A percentile compares a stretch with the other conserved stretches of the same genome.
Evolutionary conservation across 2,329 filamentous ascomycete genomes (phyloP).

Genomic region (Rhynchosporium secalis): DNA sequence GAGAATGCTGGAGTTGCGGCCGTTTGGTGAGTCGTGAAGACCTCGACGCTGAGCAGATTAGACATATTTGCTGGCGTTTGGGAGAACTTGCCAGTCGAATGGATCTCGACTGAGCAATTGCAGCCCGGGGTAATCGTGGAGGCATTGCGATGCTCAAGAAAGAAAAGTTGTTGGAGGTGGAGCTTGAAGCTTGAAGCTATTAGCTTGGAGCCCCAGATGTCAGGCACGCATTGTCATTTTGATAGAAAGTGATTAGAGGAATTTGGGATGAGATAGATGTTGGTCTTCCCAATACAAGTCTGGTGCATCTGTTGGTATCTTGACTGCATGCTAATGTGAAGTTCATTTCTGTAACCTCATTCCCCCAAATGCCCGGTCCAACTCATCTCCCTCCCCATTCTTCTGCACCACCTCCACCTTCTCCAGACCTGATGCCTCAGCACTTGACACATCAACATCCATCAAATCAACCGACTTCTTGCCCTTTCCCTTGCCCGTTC

Average conservation of each 20-base stretch:
- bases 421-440: slow-evolving; percentile 36
- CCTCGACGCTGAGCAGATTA: slow-evolving; percentile 31
- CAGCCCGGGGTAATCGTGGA: slow-evolving; percentile 36
- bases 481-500: no score
- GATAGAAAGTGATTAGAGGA: neutral
- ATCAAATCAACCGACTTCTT: slow-evolving; percentile 33
- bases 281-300: neutral
- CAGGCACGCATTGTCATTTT: slow-evolving; percentile 16
- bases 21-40: slow-evolving; percentile 4
- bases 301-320: no score
- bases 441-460: slow-evolving; percentile 38
- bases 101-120: slow-evolving; percentile 25
- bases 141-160: slow-evolving; percentile 36
- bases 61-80: slow-evolving; percentile 29
- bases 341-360: slow-evolving; percentile 42
- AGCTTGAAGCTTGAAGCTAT: neutral
- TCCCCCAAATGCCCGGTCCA: slow-evolving; percentile 54
- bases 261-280: neutral
- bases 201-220: slow-evolving; percentile 13
- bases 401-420: slow-evolving; percentile 43
- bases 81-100: slow-evolving; percentile 19
- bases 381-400: slow-evolving; percentile 50
- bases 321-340: no score
- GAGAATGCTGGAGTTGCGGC: slow-evolving; percentile 17
- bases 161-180: slow-evolving; percentile 1